Evolutionary conservation across 768 basidiomycete genomes (phyloP), one percentile per base, ranked within the genome.

Genomic region (Zangia roseola): DNA sequence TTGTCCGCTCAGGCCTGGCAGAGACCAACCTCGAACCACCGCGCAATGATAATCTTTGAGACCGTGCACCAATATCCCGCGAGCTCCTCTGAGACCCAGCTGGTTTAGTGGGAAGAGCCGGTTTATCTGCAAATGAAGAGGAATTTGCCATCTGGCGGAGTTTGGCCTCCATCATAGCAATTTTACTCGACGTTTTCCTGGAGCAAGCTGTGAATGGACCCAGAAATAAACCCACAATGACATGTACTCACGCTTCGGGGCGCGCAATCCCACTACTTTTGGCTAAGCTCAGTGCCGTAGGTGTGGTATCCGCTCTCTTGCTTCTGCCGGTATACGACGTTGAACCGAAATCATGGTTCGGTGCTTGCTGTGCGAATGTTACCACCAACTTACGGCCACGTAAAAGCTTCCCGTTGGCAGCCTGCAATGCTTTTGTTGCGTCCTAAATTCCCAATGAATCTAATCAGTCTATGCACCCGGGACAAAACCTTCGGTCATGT

Each of bases 151-250:
- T 83, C 54, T 91, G 82, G 16, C 83, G 80, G 20, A 99, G 74
- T 68, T 99, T 99, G 3, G 95, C 95, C 69, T 99, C 97, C 79
- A 97, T 88, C 60, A 86, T 81, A 8, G 94, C 93, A 57, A 99
- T 99, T 70, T 97, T 97, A 58, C 83, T 84, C 37, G 79, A 72
- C 2, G 91, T 94, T 42, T 90, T 94, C 39, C 59, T 59, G 47
- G 42, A 31, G 47, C 21, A 20, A 35, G 20, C 26, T 19, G 36
- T 60, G 17, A 61, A 54, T 21, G 14, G 19, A 55, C 35, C 23
- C 36, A 25, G 39, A 47, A 41, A 36, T 24, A 56, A 52, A 21
- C 23, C 31, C 14, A 34, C 7, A 45, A 19, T 7, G 21, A 23
- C 46, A 52, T 34, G 6, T 19, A 66, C 74, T 44, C 30, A 81